These are phyloP conservation scores for Penicillium sp. DNA, from an alignment of 2,329 filamentous ascomycete genomes.

Conservation along the genomic window DNA sequence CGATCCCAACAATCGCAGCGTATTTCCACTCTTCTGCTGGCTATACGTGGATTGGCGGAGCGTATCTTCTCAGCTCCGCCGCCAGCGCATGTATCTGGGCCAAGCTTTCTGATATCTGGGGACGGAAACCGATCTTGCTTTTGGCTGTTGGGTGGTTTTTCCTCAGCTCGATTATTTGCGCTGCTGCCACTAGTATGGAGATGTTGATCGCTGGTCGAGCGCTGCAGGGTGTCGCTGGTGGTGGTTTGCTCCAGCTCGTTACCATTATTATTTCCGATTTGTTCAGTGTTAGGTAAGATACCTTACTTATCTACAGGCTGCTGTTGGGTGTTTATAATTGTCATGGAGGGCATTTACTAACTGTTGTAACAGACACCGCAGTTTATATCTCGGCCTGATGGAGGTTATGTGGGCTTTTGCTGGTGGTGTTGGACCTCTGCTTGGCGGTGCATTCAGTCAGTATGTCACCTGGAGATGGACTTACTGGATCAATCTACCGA, in stretches of 20 bases:
- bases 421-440: conserved; percentile 52
- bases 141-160: conserved; percentile 51
- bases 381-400: conserved; percentile 51
- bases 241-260: conserved; percentile 53
- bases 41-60: conserved; percentile 75
- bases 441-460: conserved; percentile 52
- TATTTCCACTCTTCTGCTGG: conserved; percentile 65
- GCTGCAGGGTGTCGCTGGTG: conserved; percentile 55
- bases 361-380: conserved; percentile 38
- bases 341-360: neutral
- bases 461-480: conserved; percentile 52
- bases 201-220: conserved; percentile 55
- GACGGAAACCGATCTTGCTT: conserved; percentile 55
- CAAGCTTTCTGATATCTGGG: conserved; percentile 58
- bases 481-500: conserved; percentile 57
- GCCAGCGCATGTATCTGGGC: conserved; percentile 71
- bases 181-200: conserved; percentile 45
- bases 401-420: conserved; percentile 57
- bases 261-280: conserved; percentile 56
- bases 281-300: conserved; percentile 48
- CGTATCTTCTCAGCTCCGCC: conserved; percentile 68
- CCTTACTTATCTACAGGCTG: neutral
- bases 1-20: conserved; percentile 58
- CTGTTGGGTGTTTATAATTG: too few species aligned
- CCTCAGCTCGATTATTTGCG: conserved; percentile 51